Conservation (phyloP, 768 basidiomycete species). For the Psilocybe tampanensis region DNA sequence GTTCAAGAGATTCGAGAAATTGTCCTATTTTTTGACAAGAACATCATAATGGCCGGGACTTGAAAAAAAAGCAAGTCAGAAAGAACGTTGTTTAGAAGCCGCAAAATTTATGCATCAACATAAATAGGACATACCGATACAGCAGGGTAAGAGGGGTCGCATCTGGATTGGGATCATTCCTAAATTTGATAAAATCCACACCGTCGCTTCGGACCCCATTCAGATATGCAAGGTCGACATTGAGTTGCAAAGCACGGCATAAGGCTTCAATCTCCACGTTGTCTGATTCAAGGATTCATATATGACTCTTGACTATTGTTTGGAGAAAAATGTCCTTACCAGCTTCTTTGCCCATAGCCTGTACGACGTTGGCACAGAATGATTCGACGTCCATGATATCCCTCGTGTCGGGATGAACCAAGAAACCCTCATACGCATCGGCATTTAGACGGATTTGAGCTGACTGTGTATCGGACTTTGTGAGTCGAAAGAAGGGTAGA, state of each 20-base stretch:
- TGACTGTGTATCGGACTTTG: constrained; percentile 37
- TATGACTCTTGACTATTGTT: background rate
- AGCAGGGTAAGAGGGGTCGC: constrained; percentile 64
- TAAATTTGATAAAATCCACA: constrained; percentile 72
- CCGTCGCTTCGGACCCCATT: constrained; percentile 60
- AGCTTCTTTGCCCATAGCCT: constrained; percentile 76
- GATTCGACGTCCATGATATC: constrained; percentile 55
- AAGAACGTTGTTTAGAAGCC: background rate
- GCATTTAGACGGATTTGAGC: constrained; percentile 74
- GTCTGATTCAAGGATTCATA: constrained; percentile 44
- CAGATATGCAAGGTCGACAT: constrained; percentile 78
- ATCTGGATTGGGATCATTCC: constrained; percentile 45
- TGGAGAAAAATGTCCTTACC: constrained; percentile 39
- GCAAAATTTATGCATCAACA: too few relatives aligned
- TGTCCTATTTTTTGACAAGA: constrained; percentile 40
- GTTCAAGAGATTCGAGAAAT: too few relatives aligned
- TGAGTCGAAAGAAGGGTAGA: background rate
- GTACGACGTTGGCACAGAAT: constrained; percentile 81
- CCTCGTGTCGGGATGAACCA: constrained; percentile 74
- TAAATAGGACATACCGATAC: constrained; percentile 71
- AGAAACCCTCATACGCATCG: constrained; percentile 66
- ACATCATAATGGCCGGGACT: constrained; percentile 95
- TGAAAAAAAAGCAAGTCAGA: too few relatives aligned
- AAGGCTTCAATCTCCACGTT: constrained; percentile 84
- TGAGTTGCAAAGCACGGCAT: constrained; percentile 63